phyloP scores from a whole-genome alignment of 208 protist genomes.

The Trypanosoma congolense region DNA sequence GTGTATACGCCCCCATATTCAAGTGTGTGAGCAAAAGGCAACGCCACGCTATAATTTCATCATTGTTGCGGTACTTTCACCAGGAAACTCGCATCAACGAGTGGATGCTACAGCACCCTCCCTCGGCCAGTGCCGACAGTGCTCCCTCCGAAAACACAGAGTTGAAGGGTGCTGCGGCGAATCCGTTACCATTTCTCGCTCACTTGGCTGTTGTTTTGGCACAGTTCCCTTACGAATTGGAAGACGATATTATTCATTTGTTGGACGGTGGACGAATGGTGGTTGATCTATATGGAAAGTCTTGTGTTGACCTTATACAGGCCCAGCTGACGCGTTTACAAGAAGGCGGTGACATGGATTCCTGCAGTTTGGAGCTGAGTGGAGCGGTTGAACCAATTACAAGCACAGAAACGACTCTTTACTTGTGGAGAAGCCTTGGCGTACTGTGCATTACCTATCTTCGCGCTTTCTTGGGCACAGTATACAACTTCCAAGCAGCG shows the following conservation, averaged over 20 bases:
- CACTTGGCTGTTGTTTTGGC: slow-evolving; percentile 51
- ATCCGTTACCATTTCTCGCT: slow-evolving; percentile 47
- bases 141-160: not conserved
- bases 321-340: slow-evolving; percentile 5
- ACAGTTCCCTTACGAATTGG: slow-evolving; percentile 45
- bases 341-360: not conserved
- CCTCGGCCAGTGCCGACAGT: not conserved
- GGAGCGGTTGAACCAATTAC: slow-evolving; percentile 1
- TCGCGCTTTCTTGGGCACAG: slow-evolving; percentile 24
- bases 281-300: slow-evolving; percentile 60
- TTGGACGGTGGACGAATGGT: slow-evolving; percentile 49
- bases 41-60: slow-evolving; percentile 50
- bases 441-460: slow-evolving; percentile 43
- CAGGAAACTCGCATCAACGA: slow-evolving; percentile 39
- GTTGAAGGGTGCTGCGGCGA: slow-evolving; percentile 3
- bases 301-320: slow-evolving; percentile 32
- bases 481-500: slow-evolving; percentile 36
- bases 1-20: slow-evolving; percentile 42
- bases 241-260: slow-evolving; percentile 51
- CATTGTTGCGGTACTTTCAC: slow-evolving; percentile 63
- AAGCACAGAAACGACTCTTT: slow-evolving; percentile 9
- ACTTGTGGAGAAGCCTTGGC: slow-evolving; percentile 50
- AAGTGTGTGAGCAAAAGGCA: slow-evolving; percentile 42
- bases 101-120: slow-evolving; percentile 40
- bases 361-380: not conserved